phyloP scores from a whole-genome alignment of 805 yeast genomes.

The Scheffersomyces coipomensis region DNA sequence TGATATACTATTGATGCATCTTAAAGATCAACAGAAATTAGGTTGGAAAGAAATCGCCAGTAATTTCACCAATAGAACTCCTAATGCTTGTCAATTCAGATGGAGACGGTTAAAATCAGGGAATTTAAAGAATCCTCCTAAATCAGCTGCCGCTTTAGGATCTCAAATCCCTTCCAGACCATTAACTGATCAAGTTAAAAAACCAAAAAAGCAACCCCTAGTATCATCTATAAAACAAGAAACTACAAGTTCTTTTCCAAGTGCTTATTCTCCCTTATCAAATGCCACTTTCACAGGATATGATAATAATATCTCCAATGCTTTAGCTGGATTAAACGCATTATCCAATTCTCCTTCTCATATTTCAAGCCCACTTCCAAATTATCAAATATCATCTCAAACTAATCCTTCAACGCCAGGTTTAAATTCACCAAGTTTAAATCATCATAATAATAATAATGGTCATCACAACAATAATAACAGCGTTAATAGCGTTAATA shows the following conservation, averaged over 20 bases:
- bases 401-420: constrained; percentile 21
- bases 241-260: constrained; percentile 16
- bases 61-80: constrained; percentile 43
- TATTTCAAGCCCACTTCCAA: constrained; percentile 25
- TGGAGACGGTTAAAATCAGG: constrained; percentile 47
- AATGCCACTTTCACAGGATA: constrained; percentile 39
- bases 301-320: constrained; percentile 38
- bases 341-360: constrained; percentile 32
- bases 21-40: constrained; percentile 44
- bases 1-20: constrained; percentile 44
- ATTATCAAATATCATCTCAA: constrained; percentile 6
- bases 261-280: constrained; percentile 34
- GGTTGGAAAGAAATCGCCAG: constrained; percentile 49
- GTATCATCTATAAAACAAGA: constrained; percentile 5
- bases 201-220: constrained; percentile 6
- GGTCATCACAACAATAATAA: constrained; percentile 1
- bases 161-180: constrained; percentile 9
- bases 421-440: constrained; percentile 17
- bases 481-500: constrained; percentile 3
- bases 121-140: constrained; percentile 43
- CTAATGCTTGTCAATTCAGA: constrained; percentile 48
- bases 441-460: neutral
- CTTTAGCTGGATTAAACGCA: constrained; percentile 45
- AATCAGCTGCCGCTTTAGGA: constrained; percentile 28
- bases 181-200: constrained; percentile 3